These are phyloP conservation scores for Aspergillus haitiensis DNA, from an alignment of 495 filamentous ascomycete species.

Conservation along the genomic window DNA sequence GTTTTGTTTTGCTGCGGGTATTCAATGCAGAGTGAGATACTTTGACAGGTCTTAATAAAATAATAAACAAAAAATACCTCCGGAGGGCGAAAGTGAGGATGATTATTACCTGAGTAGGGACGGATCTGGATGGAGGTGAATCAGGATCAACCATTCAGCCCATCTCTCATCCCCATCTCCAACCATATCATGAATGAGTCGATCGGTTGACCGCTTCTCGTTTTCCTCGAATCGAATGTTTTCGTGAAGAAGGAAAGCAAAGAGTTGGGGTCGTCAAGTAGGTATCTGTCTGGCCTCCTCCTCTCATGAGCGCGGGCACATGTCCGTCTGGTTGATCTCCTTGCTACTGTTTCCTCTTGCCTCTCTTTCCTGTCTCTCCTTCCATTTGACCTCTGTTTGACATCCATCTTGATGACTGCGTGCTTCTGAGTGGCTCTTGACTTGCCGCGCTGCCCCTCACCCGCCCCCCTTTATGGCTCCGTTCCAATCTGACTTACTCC, in stretches of 20 bases:
- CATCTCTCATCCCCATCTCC: not conserved
- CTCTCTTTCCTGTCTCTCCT: not conserved
- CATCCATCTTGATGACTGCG: not conserved
- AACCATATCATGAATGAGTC: too few species aligned
- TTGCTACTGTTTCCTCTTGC: constrained; percentile 11
- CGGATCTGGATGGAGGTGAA: too few species aligned
- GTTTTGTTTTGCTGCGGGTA: constrained; percentile 7
- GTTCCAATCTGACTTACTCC: constrained; percentile 24
- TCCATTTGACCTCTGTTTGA: constrained; percentile 15
- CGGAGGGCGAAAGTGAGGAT: too few species aligned
- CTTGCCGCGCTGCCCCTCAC: constrained; percentile 25
- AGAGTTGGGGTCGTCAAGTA: not conserved
- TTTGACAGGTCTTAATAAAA: too few species aligned
- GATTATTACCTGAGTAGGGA: too few species aligned
- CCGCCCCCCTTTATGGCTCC: constrained; percentile 21
- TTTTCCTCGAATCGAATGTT: not conserved
- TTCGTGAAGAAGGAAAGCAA: not conserved
- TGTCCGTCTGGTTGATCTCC: constrained; percentile 15
- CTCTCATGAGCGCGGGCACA: constrained; percentile 12
- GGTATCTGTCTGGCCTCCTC: too few species aligned
- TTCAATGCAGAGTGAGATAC: constrained; percentile 14
- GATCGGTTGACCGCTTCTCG: constrained; percentile 26
- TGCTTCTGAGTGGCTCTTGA: constrained; percentile 21
- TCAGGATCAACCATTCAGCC: constrained; percentile 15
- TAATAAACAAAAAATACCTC: too few species aligned